Evolutionary conservation across 768 basidiomycete genomes (phyloP).

Genomic region (Boletus huronensis): DNA sequence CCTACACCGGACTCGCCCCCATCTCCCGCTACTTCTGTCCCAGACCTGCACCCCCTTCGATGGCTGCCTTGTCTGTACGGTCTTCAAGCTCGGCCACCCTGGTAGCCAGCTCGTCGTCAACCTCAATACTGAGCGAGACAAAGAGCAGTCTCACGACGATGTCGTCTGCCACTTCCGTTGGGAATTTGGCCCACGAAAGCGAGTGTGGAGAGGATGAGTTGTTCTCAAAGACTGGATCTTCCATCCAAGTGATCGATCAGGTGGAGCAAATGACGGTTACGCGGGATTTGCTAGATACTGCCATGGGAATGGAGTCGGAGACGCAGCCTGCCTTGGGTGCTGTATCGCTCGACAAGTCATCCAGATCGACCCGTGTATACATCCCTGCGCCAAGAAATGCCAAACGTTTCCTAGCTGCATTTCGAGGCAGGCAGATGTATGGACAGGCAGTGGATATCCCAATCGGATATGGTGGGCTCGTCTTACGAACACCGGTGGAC

Average conservation of each 20-base stretch:
- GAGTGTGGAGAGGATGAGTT: neutral
- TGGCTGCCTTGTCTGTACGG: slow-evolving; percentile 2
- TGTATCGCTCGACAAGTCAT: neutral
- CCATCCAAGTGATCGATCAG: neutral
- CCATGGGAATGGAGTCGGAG: slow-evolving; percentile 4
- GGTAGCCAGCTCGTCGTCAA: slow-evolving; percentile 6
- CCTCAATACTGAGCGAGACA: slow-evolving; percentile 4
- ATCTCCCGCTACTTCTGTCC: slow-evolving; percentile 72
- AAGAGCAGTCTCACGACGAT: neutral
- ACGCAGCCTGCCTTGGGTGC: slow-evolving; percentile 10
- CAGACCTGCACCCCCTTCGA: slow-evolving; percentile 32
- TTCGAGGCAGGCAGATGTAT: slow-evolving; percentile 73
- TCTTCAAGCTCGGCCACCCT: slow-evolving; percentile 16
- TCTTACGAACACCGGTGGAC: slow-evolving; percentile 40
- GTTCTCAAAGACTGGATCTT: neutral
- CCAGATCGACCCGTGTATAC: neutral
- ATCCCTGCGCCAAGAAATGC: neutral
- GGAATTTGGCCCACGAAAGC: neutral
- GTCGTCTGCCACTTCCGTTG: slow-evolving; percentile 7
- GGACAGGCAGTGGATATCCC: slow-evolving; percentile 63
- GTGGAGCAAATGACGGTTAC: neutral
- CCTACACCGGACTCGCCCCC: slow-evolving; percentile 66
- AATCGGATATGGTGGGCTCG: slow-evolving; percentile 62
- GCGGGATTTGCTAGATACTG: neutral
- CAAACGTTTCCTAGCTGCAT: slow-evolving; percentile 50